Conservation (phyloP, 2,329 filamentous ascomycete genomes). For the Coleophoma crateriformis region DNA sequence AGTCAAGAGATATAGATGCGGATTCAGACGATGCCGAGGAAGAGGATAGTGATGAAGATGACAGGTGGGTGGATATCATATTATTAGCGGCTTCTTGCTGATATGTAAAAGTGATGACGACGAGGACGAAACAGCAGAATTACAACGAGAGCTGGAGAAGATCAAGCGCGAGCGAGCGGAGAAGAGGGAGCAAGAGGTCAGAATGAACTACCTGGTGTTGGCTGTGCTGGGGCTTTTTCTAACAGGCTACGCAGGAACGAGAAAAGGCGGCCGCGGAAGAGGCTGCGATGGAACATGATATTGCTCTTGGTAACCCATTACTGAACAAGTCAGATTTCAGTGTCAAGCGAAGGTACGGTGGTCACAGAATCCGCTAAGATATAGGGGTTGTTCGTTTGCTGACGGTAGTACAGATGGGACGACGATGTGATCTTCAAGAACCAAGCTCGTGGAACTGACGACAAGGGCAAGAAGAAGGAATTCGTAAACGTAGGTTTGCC, state of each 20-base stretch:
- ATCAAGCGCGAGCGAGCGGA: constrained; percentile 80
- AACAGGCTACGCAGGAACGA: constrained; percentile 50
- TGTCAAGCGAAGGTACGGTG: constrained; percentile 62
- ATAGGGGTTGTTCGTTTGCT: constrained; percentile 3
- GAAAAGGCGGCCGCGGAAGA: constrained; percentile 77
- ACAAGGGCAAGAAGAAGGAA: constrained; percentile 77
- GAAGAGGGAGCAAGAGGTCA: constrained; percentile 68
- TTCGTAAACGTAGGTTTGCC: constrained; percentile 78
- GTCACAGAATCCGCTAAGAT: neutral
- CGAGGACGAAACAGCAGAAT: constrained; percentile 79
- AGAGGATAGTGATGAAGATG: constrained; percentile 54
- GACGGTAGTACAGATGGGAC: constrained; percentile 63
- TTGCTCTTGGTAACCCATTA: constrained; percentile 87
- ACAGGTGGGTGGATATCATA: constrained; percentile 35
- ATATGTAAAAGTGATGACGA: constrained; percentile 54
- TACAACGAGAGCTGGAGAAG: constrained; percentile 90
- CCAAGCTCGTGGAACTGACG: constrained; percentile 90
- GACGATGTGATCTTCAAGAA: constrained; percentile 99
- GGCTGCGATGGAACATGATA: constrained; percentile 79
- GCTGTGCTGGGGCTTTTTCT: constrained; percentile 2
- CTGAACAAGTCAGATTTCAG: constrained; percentile 86
- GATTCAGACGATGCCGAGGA: constrained; percentile 60
- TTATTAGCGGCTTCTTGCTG: constrained; percentile 11
- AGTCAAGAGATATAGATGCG: constrained; percentile 83
- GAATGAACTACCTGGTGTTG: constrained; percentile 3